A percentile compares a stretch with the other conserved stretches of the same genome.
Evolutionary conservation across 108 stramenopile genomes (phyloP).

Genomic region (Chaetoceros muelleri): DNA sequence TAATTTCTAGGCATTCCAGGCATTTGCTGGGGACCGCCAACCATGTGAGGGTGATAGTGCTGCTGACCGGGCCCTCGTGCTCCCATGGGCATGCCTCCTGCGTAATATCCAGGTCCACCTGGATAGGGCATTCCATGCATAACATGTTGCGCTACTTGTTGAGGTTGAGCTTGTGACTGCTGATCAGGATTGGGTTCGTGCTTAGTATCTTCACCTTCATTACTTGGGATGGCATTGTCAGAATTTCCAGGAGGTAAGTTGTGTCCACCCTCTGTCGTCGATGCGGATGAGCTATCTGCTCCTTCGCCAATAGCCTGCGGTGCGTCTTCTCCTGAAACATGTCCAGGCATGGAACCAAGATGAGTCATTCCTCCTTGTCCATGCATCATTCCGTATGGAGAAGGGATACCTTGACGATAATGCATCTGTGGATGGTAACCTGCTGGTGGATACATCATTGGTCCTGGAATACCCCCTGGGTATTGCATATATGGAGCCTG

Average conservation of each 20-base stretch:
- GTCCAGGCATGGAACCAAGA: conserved; percentile 3
- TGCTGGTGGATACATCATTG: conserved; percentile 33
- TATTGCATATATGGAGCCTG: conserved; percentile 46
- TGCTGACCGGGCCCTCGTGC: conserved; percentile 24
- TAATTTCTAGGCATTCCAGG: conserved; percentile 19
- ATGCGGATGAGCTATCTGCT: conserved; percentile 18
- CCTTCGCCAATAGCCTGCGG: conserved; percentile 9
- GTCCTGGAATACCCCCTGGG: conserved; percentile 26
- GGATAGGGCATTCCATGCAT: conserved; percentile 27
- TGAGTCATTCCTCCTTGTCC: conserved; percentile 2
- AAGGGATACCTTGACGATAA: conserved; percentile 13
- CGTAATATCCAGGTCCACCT: conserved; percentile 27
- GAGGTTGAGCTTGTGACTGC: conserved; percentile 26
- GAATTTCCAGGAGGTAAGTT: not conserved
- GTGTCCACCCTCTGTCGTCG: conserved; percentile 12
- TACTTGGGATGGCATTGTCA: not conserved
- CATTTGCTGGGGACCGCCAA: conserved; percentile 27
- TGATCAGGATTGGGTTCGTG: conserved; percentile 22
- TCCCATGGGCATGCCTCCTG: conserved; percentile 23
- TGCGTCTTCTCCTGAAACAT: conserved; percentile 2
- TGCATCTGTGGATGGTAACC: conserved; percentile 6
- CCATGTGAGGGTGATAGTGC: conserved; percentile 41
- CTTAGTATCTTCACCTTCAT: conserved; percentile 11
- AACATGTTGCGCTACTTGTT: conserved; percentile 23
- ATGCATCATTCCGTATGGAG: conserved; percentile 1